Percentiles rank a stretch among this genome's conserved stretches.
These are phyloP conservation scores for Venturia pyrina DNA, from an alignment of 2,329 filamentous ascomycete species.

Conservation along the genomic window DNA sequence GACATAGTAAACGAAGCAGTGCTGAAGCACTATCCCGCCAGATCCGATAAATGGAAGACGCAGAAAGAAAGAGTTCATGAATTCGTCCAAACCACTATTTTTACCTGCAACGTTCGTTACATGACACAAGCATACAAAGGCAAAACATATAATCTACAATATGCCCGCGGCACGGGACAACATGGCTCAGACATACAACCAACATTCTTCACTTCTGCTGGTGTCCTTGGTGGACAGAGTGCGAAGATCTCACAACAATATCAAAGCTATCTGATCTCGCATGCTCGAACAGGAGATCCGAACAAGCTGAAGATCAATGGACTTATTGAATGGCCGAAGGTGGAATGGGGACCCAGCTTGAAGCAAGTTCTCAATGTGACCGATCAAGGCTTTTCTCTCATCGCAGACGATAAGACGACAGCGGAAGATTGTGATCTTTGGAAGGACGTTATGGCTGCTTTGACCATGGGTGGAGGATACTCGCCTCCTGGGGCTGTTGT, in stretches of 20 bases:
- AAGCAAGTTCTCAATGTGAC: slow-evolving; percentile 9
- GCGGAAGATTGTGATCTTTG: slow-evolving; percentile 10
- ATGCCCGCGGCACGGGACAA: background rate
- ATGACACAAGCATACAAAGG: slow-evolving; percentile 10
- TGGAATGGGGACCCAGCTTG: background rate
- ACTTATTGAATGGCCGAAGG: slow-evolving; percentile 5
- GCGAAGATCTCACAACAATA: background rate
- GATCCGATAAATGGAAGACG: background rate
- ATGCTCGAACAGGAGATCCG: slow-evolving; percentile 9
- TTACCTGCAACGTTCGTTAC: slow-evolving; percentile 11
- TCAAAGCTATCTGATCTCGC: slow-evolving; percentile 10
- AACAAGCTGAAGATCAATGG: slow-evolving; percentile 2
- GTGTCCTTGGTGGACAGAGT: background rate
- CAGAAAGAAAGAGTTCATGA: background rate
- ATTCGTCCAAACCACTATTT: background rate
- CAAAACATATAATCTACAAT: slow-evolving; percentile 9
- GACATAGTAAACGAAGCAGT: background rate
- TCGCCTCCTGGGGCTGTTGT: background rate
- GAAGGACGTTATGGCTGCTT: slow-evolving; percentile 6
- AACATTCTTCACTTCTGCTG: background rate
- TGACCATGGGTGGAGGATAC: background rate
- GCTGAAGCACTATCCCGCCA: background rate
- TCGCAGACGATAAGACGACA: slow-evolving; percentile 5
- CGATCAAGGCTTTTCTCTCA: slow-evolving; percentile 2
- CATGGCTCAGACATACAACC: slow-evolving; percentile 7